Percentiles rank a stretch among this genome's conserved stretches.
These are phyloP conservation scores for Solanum bulbocastanum DNA, from an alignment of 257 asterid genomes.

Conservation along the genomic window DNA sequence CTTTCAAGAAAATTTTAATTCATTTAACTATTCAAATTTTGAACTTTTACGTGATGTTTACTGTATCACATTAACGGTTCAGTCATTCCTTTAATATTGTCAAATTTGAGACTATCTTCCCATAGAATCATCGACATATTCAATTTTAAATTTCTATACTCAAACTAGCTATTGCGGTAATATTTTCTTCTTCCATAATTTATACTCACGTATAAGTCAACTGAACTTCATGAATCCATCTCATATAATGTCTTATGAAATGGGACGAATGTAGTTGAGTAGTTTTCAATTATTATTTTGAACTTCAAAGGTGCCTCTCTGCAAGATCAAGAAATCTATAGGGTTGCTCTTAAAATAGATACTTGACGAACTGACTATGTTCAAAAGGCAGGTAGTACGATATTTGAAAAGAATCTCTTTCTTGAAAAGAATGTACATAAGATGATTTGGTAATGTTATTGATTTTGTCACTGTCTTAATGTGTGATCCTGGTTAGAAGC, in stretches of 20 bases:
- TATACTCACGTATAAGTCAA: background rate
- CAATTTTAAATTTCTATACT: background rate
- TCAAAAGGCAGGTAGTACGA: background rate
- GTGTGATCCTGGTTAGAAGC: background rate
- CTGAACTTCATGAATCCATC: background rate
- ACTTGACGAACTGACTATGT: background rate
- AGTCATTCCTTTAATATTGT: background rate
- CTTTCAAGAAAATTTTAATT: background rate
- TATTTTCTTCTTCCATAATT: background rate
- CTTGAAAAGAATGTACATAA: background rate
- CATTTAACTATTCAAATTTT: background rate
- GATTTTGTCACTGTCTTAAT: background rate
- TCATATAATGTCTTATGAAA: background rate
- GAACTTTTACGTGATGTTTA: background rate
- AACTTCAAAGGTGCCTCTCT: background rate
- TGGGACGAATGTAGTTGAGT: background rate
- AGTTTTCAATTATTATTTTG: background rate
- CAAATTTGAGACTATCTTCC: background rate
- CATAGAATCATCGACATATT: background rate
- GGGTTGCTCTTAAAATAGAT: background rate
- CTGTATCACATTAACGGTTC: background rate
- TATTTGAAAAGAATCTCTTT: background rate
- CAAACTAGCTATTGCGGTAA: background rate
- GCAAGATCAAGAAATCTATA: background rate
- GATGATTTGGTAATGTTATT: background rate